A percentile compares a stretch with the other conserved stretches of the same genome.
phyloP scores from a whole-genome alignment of 208 protist genomes.

The Tritrichomonas foetus region DNA sequence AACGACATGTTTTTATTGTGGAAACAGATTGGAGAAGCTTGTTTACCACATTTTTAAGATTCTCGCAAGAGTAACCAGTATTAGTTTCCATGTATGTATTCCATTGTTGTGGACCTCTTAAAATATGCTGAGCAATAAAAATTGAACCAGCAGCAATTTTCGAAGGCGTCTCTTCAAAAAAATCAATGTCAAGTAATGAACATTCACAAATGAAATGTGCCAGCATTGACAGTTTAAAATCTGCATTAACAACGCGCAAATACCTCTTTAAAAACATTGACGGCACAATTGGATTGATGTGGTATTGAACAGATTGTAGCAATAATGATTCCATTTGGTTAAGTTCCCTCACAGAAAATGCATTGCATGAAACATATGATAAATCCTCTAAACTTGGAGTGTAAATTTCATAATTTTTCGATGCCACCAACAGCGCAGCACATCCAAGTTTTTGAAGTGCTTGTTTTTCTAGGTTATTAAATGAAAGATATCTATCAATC shows the following conservation, averaged over 20 bases:
- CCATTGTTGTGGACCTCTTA: not conserved
- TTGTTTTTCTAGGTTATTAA: constrained; percentile 58
- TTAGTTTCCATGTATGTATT: not conserved
- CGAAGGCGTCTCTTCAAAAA: not conserved
- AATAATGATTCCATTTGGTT: not conserved
- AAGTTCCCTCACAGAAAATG: constrained; percentile 52
- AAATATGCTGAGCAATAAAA: not conserved
- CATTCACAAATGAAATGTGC: constrained; percentile 2
- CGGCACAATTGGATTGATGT: not conserved
- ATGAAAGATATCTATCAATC: constrained; percentile 80
- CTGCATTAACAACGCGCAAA: not conserved
- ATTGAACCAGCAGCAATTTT: not conserved
- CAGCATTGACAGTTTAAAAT: not conserved
- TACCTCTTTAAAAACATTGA: not conserved
- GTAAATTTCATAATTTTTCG: constrained; percentile 95
- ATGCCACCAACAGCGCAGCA: constrained; percentile 80
- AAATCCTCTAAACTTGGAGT: constrained; percentile 68
- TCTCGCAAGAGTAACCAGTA: not conserved
- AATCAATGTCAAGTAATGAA: not conserved
- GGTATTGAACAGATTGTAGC: not conserved
- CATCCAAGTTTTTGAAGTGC: constrained; percentile 91
- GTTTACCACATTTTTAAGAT: not conserved
- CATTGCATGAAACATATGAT: constrained; percentile 75
- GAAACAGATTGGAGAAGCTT: not conserved
- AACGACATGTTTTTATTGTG: not conserved